Percentiles rank a stretch among this genome's conserved stretches.
These are phyloP conservation scores for Gossypium sturtianum DNA, from an alignment of 345 rosid species.

Conservation along the genomic window DNA sequence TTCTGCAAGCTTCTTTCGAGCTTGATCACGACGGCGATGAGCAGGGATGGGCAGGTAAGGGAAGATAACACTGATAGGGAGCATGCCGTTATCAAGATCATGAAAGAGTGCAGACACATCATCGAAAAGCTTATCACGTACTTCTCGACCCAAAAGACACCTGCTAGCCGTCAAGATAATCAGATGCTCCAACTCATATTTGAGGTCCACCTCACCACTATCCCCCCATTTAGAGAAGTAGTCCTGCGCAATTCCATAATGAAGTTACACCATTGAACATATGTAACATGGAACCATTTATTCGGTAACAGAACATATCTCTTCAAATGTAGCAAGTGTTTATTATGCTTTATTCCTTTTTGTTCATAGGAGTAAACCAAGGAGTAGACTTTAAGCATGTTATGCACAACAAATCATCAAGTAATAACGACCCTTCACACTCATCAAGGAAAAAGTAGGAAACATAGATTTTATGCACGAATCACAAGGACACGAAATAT, in stretches of 20 bases:
- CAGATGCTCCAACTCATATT: neutral
- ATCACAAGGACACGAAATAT: neutral
- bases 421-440: neutral
- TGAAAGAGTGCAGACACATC: slow-evolving; percentile 8
- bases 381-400: neutral
- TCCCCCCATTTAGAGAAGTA: slow-evolving; percentile 2
- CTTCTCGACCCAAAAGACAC: slow-evolving; percentile 8
- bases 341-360: too few relatives aligned
- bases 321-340: neutral
- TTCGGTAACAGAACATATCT: neutral
- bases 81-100: slow-evolving; percentile 5
- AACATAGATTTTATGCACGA: neutral
- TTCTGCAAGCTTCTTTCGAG: slow-evolving; percentile 1
- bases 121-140: slow-evolving; percentile 4
- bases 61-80: slow-evolving; percentile 6
- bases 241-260: neutral
- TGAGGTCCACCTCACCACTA: neutral
- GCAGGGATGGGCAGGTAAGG: slow-evolving; percentile 6
- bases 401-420: neutral
- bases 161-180: slow-evolving; percentile 3
- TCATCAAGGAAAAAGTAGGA: neutral
- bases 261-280: neutral
- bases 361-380: neutral
- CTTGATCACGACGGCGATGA: slow-evolving; percentile 1
- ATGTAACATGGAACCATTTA: neutral